Base-by-base conservation (phyloP, 2,329 filamentous ascomycete species). In the Stenocarpella maydis region DNA sequence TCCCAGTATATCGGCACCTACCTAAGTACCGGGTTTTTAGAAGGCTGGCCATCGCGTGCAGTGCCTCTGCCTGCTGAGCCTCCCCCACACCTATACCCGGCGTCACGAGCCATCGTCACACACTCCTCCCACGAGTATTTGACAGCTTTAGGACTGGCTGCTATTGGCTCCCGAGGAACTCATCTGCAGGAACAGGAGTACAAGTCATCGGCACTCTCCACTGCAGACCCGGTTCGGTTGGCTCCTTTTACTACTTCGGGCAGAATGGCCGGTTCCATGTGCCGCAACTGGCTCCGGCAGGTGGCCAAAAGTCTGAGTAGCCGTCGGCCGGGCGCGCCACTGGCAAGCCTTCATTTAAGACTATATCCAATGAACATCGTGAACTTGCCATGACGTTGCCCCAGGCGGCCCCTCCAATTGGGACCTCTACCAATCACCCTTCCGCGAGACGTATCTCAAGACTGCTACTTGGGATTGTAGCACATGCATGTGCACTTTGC, bases 171-270 rank as follows among this genome's bases (percentile, higher is more conserved):
- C 41, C 14, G n/a, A 15, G 8, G 41, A 5, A 26, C 49, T 45
- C 64, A 58, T 47, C 65, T 67, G 52, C 52, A 67, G 65, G 65
- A 67, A 67, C 52, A 37, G n/a, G 45, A 50, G 41, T 26, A 55
- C 43, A 21, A 15, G 43, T 43, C 24, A n/a, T 21, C 41, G 50
- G 31, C 50, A 31, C n/a, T 6, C 26, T 47, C 50, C 64, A 55
- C 19, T n/a, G 19, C 7, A 37, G n/a, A 10, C 58, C n/a, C 43
- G 2, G 28, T 10, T n/a, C n/a, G 41, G 14, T 19, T 47, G 41
- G 41, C 34, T 21, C 19, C 58, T 43, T 66, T 24, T 14, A 37
- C 50, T 17, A n/a, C 19, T 14, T 15, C 26, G 5, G 24, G 47
- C 47, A 49, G 47, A 31, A 28, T 55, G 26, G 41, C 26, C 17